phyloP scores from a whole-genome alignment of 495 filamentous ascomycete species.

The Podospora australis region DNA sequence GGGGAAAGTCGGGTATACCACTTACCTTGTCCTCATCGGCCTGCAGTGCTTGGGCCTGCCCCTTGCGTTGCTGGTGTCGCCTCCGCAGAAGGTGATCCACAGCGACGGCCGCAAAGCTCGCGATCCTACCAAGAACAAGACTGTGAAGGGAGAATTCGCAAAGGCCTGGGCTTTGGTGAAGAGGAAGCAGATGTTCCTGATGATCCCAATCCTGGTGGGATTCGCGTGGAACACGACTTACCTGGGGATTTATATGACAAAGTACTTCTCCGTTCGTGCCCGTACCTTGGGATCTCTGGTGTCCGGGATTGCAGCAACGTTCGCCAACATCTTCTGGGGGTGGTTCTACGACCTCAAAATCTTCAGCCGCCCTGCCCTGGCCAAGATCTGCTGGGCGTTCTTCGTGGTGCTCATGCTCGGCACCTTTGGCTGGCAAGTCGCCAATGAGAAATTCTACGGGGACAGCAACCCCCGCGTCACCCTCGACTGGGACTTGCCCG shows the following conservation, averaged over 20 bases:
- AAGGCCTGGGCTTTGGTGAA: conserved; percentile 42
- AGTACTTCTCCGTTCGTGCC: conserved; percentile 53
- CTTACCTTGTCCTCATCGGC: conserved; percentile 49
- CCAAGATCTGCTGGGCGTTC: conserved; percentile 29
- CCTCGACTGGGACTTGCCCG: conserved; percentile 34
- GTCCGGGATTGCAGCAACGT: conserved; percentile 41
- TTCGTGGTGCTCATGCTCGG: conserved; percentile 30
- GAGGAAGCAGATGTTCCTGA: conserved; percentile 43
- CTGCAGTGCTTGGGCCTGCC: conserved; percentile 49
- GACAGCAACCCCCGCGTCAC: conserved; percentile 21
- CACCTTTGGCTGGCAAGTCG: conserved; percentile 33
- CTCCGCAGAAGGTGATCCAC: conserved; percentile 49
- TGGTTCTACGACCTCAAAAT: conserved; percentile 38
- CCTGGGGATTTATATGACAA: conserved; percentile 52
- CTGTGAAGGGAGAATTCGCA: conserved; percentile 35
- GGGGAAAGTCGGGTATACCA: conserved; percentile 50
- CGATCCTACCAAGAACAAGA: conserved; percentile 37
- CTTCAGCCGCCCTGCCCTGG: conserved; percentile 28
- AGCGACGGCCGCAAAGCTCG: conserved; percentile 39
- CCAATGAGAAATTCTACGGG: conserved; percentile 34
- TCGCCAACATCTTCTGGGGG: conserved; percentile 44
- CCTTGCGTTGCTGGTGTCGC: conserved; percentile 44
- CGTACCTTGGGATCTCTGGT: conserved; percentile 45
- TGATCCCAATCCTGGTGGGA: conserved; percentile 50
- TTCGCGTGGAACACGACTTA: conserved; percentile 52